Evolutionary conservation across 129 eudicot species (phyloP), one percentile per base, ranked within the genome.

Genomic region (Heracleum sosnowskyi): DNA sequence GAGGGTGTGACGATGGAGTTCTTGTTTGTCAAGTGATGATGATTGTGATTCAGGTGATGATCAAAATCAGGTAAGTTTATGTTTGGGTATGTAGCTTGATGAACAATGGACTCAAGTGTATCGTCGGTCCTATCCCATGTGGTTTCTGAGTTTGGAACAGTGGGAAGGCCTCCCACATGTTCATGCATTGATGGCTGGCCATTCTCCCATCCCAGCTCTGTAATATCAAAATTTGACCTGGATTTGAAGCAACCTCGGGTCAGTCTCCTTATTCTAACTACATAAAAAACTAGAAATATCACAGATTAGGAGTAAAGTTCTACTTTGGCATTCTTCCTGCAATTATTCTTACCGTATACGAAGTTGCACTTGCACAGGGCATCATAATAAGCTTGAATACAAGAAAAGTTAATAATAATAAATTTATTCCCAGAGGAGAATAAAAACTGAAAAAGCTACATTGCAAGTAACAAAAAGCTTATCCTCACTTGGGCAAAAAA

Each of bases 141-240:
- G 74, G 83, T 68, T 40, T 84, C 76, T 29, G 83, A 41, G 12
- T 68, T 66, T 60, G 83, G 81, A 78, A 36, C 77, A 39, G 77
- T 18, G 5, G 81, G 74, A 62, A 63, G 63, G 39, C 76, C 28
- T 29, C 78, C 78, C 10, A 88, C 88, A 51, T 87, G 84, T 24
- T 85, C 98, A 79, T 90, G 93, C 91, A 89, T 88, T 57, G 92
- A 85, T 84, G 86, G 87, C 70, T 88, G 94, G 24, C 98, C 98
- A 69, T 93, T 93, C 86, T 87, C 94, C 98, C 98, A 93, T 81
- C 91, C 91, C 71, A 93, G 83, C 88, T 93, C 98, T 49, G 94
- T 84, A 53, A 92, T 89, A 76, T 90, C 93, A 42, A 80, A 69
- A 75, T 83, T 84, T 46, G 89, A 78, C 96, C 97, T 91, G 91